A percentile compares a stretch with the other conserved stretches of the same genome.
Conservation (phyloP, 73 alveolate species). For the Urostyla sp. region DNA sequence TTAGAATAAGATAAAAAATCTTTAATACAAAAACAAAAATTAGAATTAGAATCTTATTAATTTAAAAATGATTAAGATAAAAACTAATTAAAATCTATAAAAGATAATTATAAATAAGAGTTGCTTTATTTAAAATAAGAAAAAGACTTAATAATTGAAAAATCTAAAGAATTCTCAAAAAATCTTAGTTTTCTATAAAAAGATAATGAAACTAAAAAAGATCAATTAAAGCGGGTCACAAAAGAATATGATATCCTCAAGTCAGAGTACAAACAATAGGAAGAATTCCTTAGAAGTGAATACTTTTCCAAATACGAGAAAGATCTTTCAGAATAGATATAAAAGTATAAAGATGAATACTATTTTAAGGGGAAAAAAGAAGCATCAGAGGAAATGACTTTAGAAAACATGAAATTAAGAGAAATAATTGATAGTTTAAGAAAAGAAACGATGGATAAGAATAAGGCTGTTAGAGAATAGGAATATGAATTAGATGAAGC, state of each 20-base stretch:
- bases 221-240: background rate
- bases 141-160: slow-evolving; percentile 4
- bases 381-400: slow-evolving; percentile 37
- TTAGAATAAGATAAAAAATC: too few relatives aligned
- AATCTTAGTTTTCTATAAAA: slow-evolving; percentile 1
- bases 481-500: slow-evolving; percentile 47
- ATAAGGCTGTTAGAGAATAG: slow-evolving; percentile 23
- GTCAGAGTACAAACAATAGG: background rate
- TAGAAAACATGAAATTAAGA: slow-evolving; percentile 41
- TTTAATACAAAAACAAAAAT: too few relatives aligned
- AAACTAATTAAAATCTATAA: background rate
- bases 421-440: slow-evolving; percentile 22
- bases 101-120: slow-evolving; percentile 26
- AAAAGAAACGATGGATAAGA: background rate
- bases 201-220: background rate
- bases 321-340: background rate
- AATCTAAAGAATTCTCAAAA: slow-evolving; percentile 37
- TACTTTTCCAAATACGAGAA: background rate
- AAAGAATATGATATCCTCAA: background rate
- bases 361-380: slow-evolving; percentile 32
- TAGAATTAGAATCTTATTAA: background rate
- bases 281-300: background rate
- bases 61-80: slow-evolving; percentile 20
- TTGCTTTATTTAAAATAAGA: background rate
- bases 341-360: slow-evolving; percentile 9